Percentiles rank a stretch among this genome's conserved stretches.
These are phyloP conservation scores for Paracamarosporium sp. DNA, from an alignment of 2,329 filamentous ascomycete species.

Conservation along the genomic window DNA sequence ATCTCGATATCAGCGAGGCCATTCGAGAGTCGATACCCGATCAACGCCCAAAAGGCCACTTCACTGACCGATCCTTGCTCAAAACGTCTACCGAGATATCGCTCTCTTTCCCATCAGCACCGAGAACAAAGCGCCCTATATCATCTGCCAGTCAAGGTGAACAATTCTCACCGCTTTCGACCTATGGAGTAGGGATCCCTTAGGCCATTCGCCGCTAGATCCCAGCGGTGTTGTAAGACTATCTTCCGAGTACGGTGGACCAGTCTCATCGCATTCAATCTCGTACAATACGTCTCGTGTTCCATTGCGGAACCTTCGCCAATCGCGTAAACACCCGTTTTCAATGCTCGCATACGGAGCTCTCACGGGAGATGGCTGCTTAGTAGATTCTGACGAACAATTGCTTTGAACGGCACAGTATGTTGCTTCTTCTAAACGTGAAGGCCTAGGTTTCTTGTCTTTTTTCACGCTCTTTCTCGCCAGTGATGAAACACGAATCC, in stretches of 20 bases:
- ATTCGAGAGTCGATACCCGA: neutral
- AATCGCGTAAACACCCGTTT: conserved; percentile 19
- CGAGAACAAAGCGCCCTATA: conserved; percentile 6
- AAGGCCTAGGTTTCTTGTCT: neutral
- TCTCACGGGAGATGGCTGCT: neutral
- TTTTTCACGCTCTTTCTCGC: neutral
- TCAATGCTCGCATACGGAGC: neutral
- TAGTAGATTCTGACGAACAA: neutral
- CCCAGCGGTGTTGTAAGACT: conserved; percentile 6
- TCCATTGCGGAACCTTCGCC: conserved; percentile 26
- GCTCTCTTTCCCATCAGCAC: too few relatives aligned
- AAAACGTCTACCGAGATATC: neutral
- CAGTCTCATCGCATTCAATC: conserved; percentile 18
- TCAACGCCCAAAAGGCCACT: neutral
- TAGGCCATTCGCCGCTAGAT: conserved; percentile 6
- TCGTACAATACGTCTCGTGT: conserved; percentile 20
- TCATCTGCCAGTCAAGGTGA: conserved; percentile 3
- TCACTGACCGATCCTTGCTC: neutral
- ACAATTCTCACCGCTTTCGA: conserved; percentile 1
- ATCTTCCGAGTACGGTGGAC: neutral
- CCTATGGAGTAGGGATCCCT: neutral
- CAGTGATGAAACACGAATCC: neutral
- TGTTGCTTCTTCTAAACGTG: neutral
- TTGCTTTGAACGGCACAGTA: neutral
- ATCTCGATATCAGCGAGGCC: neutral